These are phyloP conservation scores for Irpex rosettiformis DNA, from an alignment of 1,284 basidiomycete species.

Conservation along the genomic window DNA sequence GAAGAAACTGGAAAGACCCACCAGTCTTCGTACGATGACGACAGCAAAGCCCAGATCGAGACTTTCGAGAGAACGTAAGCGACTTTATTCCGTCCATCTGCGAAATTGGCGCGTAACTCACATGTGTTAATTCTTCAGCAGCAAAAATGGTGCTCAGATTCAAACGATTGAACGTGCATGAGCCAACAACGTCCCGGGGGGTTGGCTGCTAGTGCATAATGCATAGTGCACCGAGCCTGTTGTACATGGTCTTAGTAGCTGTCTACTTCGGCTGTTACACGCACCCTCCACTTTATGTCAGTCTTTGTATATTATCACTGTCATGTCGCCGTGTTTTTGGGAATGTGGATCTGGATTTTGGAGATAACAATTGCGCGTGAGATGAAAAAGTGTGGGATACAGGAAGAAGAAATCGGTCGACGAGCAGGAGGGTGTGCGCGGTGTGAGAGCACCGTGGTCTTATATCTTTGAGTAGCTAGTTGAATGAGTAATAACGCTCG, in stretches of 20 bases:
- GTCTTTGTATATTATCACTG: not conserved
- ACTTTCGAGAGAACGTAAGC: constrained; percentile 16
- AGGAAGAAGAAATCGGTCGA: not conserved
- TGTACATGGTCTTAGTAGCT: not conserved
- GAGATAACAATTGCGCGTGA: not conserved
- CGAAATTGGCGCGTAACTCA: not conserved
- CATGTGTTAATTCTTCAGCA: not conserved
- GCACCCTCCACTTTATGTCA: not conserved
- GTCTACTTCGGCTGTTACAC: not conserved
- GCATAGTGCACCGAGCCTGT: not conserved
- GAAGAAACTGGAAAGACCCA: not conserved
- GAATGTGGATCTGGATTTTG: too few relatives aligned
- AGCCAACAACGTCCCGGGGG: too few relatives aligned
- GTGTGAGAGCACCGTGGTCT: not conserved
- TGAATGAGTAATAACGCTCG: not conserved
- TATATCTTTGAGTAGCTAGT: not conserved
- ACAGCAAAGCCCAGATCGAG: constrained; percentile 19
- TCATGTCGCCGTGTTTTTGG: too few relatives aligned
- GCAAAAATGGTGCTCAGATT: not conserved
- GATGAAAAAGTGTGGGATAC: not conserved
- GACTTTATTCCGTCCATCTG: not conserved
- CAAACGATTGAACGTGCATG: not conserved
- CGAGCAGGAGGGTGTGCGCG: not conserved
- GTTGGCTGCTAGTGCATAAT: not conserved
- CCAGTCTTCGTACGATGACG: constrained; percentile 6